Conservation (phyloP, 2,329 filamentous ascomycete genomes). For the Alternaria consortialis region DNA sequence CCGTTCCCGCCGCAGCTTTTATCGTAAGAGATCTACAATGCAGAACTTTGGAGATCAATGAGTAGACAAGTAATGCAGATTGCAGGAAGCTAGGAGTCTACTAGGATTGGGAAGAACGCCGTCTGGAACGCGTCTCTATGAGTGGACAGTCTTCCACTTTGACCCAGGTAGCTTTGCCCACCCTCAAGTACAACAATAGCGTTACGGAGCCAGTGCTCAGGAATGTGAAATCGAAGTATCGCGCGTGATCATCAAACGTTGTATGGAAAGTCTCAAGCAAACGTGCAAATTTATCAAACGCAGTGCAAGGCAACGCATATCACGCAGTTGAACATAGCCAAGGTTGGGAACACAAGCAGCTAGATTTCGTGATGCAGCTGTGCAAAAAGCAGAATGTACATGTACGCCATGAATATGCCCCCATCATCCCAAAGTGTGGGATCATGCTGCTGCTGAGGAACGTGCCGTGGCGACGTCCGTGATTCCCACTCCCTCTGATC, state of each 20-base stretch:
- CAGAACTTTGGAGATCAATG: neutral
- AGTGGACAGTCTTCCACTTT: neutral
- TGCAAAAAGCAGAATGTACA: conserved; percentile 50
- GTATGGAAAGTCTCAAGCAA: neutral
- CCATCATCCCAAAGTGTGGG: conserved; percentile 50
- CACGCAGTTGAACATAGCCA: neutral
- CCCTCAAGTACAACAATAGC: neutral
- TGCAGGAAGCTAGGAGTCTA: neutral
- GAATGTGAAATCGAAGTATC: neutral
- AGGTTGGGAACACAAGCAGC: conserved; percentile 36
- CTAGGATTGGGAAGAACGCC: neutral
- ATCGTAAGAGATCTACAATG: conserved; percentile 6
- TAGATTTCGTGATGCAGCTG: conserved; percentile 44
- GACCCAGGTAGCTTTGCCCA: neutral
- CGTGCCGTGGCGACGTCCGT: conserved; percentile 42
- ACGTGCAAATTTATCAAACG: neutral
- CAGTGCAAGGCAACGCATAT: neutral
- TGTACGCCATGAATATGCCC: conserved; percentile 53
- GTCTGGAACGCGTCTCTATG: neutral
- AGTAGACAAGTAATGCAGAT: neutral
- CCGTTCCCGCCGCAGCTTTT: conserved; percentile 9
- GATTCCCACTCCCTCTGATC: conserved; percentile 50
- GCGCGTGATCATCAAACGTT: neutral
- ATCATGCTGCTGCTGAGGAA: conserved; percentile 41
- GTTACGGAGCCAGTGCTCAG: neutral